Evolutionary conservation across 805 yeast species (phyloP), one percentile per base, ranked within the genome.

Genomic region (Ogataea wickerhamii): DNA sequence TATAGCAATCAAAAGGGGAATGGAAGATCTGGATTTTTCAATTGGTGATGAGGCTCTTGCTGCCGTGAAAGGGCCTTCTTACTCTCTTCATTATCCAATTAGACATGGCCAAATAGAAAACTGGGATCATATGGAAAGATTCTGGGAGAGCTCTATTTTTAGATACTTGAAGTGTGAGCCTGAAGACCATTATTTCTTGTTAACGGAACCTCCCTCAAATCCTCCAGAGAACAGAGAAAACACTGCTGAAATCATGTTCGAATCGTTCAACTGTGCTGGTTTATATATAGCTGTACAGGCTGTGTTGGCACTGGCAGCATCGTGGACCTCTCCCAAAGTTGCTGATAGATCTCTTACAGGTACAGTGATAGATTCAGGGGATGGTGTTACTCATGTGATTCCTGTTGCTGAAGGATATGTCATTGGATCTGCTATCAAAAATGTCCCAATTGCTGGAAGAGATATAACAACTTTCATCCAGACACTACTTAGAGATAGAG

Each of bases 171-270:
- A 96, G 63, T 87, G 98, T 61, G 98, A 93, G 66, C 99, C 99
- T 12, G 99, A 93, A 63, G 99, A 93, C 65, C 99, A 93, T 59
- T 88, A 87, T 60, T 93, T 93, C 65, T 69, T 93, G 40, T 68
- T 93, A 52, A 93, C 99, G 36, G 99, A 93, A 67, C 99, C 99
- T 8, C 99, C 99, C 17, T 76, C 93, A 50, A 93, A 93, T 58
- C 97, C 99, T n/a, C 99, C 99, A 5, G 99, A 93, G 69, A 93
- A 93, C 66, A 85, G 99, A 68, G 98, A 93, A 63, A 87, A 87
- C 61, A 88, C 96, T 1, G 99, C 99, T 10, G 99, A 93, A 63
- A 93, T 93, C 59, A 93, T 93, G 94, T 93, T 93, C 67, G 99
- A 93, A 68, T 81, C 95, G 14, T 93, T 93, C 74, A 93, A 93